Conservation (phyloP, 768 basidiomycete genomes). For the Boletus sp. region DNA sequence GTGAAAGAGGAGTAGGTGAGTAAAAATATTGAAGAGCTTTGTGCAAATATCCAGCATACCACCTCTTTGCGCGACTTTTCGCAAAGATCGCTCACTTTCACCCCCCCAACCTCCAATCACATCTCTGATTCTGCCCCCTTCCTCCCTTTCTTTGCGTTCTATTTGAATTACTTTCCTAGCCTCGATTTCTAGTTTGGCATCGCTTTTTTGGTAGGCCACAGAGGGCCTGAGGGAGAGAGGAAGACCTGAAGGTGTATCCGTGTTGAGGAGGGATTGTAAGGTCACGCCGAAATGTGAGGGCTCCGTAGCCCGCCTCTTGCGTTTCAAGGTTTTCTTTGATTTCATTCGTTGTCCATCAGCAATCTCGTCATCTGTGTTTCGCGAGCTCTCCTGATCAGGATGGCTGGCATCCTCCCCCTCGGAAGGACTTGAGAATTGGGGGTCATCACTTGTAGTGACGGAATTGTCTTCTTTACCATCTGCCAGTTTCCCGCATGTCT, state of each 20-base stretch:
- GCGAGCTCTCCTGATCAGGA: conserved; percentile 26
- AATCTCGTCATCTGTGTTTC: conserved; percentile 66
- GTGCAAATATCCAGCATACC: conserved; percentile 42
- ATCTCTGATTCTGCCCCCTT: conserved; percentile 61
- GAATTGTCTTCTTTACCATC: conserved; percentile 16
- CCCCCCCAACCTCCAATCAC: conserved; percentile 89
- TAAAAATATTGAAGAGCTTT: background rate
- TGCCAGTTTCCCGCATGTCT: conserved; percentile 51
- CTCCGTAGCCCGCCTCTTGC: conserved; percentile 78
- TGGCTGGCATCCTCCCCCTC: conserved; percentile 6
- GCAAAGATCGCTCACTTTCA: conserved; percentile 70
- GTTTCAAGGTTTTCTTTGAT: conserved; percentile 76
- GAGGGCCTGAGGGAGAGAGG: conserved; percentile 82
- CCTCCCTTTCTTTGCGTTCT: conserved; percentile 73
- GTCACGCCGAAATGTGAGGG: conserved; percentile 72
- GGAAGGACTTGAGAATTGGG: conserved; percentile 10
- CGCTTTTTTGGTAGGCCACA: conserved; percentile 60
- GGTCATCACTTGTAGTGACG: conserved; percentile 2
- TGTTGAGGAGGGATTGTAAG: conserved; percentile 67
- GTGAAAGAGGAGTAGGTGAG: background rate
- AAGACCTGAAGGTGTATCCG: conserved; percentile 62
- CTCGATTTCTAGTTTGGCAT: conserved; percentile 69
- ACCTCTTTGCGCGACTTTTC: conserved; percentile 84
- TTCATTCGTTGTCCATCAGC: conserved; percentile 52
- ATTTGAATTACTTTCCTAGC: conserved; percentile 69